Conservation (phyloP, 768 basidiomycete species). For the Agrocybe pediades region DNA sequence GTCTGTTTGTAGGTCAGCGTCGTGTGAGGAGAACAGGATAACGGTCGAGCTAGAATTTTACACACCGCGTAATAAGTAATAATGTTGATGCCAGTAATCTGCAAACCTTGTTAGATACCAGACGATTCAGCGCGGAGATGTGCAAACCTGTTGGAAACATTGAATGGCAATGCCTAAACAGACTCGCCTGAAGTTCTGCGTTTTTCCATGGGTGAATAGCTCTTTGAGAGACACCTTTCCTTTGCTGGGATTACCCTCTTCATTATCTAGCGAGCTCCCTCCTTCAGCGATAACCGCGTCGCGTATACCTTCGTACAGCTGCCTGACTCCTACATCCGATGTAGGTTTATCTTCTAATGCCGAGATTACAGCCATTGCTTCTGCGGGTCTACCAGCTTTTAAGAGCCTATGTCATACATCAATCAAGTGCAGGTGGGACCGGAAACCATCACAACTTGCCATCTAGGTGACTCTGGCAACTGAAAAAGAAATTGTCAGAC, state of each 20-base stretch:
- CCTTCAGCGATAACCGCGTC: slow-evolving; percentile 53
- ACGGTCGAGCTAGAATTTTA: neutral
- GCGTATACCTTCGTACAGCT: slow-evolving; percentile 53
- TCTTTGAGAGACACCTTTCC: slow-evolving; percentile 45
- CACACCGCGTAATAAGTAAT: slow-evolving; percentile 57
- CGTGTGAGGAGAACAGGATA: neutral
- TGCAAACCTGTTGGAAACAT: slow-evolving; percentile 59
- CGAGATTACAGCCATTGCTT: slow-evolving; percentile 63
- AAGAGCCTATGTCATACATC: slow-evolving; percentile 43
- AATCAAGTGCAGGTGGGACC: too few species aligned
- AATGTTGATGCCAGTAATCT: slow-evolving; percentile 65
- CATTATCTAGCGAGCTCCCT: slow-evolving; percentile 2
- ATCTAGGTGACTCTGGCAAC: slow-evolving; percentile 63
- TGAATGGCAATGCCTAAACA: slow-evolving; percentile 58
- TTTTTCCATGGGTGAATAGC: slow-evolving; percentile 54
- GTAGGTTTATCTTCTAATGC: slow-evolving; percentile 56
- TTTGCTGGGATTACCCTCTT: slow-evolving; percentile 10
- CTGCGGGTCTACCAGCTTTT: slow-evolving; percentile 52
- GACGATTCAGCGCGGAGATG: neutral
- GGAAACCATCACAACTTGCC: slow-evolving; percentile 29
- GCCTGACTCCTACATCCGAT: slow-evolving; percentile 46
- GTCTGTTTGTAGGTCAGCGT: slow-evolving; percentile 34
- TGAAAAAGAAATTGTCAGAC: slow-evolving; percentile 18
- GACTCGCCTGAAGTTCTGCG: slow-evolving; percentile 63
- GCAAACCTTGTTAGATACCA: too few species aligned